These are phyloP conservation scores for Elaeis oleifera DNA, from an alignment of 202 grass and related monocot genomes.

Conservation along the genomic window DNA sequence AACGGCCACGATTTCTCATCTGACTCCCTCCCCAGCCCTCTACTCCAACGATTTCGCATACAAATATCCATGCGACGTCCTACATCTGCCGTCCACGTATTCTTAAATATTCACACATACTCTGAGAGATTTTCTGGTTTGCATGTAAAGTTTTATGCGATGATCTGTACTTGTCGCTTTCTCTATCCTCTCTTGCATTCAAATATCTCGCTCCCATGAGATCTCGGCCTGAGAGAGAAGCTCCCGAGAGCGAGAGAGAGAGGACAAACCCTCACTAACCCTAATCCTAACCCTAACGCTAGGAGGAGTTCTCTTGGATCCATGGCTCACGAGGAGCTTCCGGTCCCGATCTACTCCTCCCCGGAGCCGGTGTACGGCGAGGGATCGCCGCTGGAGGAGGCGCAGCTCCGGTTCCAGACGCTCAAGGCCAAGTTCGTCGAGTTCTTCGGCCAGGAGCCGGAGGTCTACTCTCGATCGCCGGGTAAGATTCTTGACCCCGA, in stretches of 20 bases:
- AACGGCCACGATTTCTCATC: too few species aligned
- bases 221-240: background rate
- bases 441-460: constrained; percentile 44
- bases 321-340: constrained; percentile 35
- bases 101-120: too few species aligned
- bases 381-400: constrained; percentile 64
- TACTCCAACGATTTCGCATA: too few species aligned
- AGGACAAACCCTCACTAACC: background rate
- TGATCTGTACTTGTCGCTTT: too few species aligned
- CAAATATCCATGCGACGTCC: too few species aligned
- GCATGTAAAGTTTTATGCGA: too few species aligned
- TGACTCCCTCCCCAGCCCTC: too few species aligned
- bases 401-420: constrained; percentile 63
- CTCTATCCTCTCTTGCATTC: too few species aligned
- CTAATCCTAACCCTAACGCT: background rate
- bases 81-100: too few species aligned
- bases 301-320: background rate
- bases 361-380: constrained; percentile 67
- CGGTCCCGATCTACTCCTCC: constrained; percentile 51
- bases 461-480: constrained; percentile 73
- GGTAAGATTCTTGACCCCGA: constrained; percentile 25
- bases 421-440: constrained; percentile 69
- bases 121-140: too few species aligned
- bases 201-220: too few species aligned
- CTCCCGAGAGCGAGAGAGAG: background rate